These are phyloP conservation scores for Blastobotrys proliferans DNA, from an alignment of 1,139 yeast genomes.

Conservation along the genomic window DNA sequence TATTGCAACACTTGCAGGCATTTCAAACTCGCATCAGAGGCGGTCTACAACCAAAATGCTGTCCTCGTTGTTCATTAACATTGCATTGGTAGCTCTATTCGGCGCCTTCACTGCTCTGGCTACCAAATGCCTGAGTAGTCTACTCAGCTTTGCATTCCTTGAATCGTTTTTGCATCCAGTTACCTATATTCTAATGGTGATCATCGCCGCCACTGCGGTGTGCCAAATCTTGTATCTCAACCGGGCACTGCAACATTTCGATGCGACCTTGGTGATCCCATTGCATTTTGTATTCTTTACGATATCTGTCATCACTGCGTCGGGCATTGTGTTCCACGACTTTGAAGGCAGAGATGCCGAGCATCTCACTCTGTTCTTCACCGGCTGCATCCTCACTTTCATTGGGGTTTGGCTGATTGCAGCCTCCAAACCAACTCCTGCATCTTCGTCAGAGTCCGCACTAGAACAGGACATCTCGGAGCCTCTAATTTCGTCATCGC, in stretches of 20 bases:
- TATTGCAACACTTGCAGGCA: slow-evolving; percentile 7
- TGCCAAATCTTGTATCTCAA: slow-evolving; percentile 39
- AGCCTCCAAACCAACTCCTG: slow-evolving; percentile 1
- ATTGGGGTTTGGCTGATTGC: slow-evolving; percentile 42
- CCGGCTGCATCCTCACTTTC: slow-evolving; percentile 39
- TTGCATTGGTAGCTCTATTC: slow-evolving; percentile 40
- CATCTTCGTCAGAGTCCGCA: background rate
- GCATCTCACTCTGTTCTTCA: slow-evolving; percentile 28
- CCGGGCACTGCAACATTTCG: slow-evolving; percentile 37
- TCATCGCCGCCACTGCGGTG: slow-evolving; percentile 37
- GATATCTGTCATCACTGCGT: slow-evolving; percentile 40
- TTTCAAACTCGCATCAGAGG: slow-evolving; percentile 4
- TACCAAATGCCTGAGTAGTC: slow-evolving; percentile 39
- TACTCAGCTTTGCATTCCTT: slow-evolving; percentile 33
- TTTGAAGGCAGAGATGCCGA: slow-evolving; percentile 31
- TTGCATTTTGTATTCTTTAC: slow-evolving; percentile 46
- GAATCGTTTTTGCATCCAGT: slow-evolving; percentile 30
- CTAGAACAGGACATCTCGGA: background rate
- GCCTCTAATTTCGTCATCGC: slow-evolving; percentile 1
- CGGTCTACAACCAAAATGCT: background rate
- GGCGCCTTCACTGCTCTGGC: slow-evolving; percentile 45
- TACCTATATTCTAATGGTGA: slow-evolving; percentile 32
- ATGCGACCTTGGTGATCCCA: slow-evolving; percentile 44
- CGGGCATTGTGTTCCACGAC: slow-evolving; percentile 40
- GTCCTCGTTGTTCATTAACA: slow-evolving; percentile 25